These are phyloP conservation scores for Colletotrichum sp. DNA, from an alignment of 2,329 filamentous ascomycete species.

Conservation along the genomic window DNA sequence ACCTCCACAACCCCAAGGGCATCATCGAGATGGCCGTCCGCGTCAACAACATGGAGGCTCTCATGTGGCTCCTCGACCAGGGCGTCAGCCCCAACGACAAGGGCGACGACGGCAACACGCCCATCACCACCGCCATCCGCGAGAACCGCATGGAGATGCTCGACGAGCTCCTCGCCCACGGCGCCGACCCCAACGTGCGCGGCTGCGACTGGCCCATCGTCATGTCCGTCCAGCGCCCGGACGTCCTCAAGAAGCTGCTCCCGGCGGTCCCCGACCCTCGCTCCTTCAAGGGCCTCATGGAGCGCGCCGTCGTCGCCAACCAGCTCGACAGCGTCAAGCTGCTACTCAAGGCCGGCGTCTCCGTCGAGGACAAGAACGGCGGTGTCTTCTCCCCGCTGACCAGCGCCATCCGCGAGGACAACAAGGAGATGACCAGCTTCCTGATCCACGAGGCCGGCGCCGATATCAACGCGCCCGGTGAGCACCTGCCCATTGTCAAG, in stretches of 20 bases:
- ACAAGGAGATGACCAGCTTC: constrained; percentile 64
- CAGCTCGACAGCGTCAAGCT: constrained; percentile 71
- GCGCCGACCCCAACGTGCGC: constrained; percentile 66
- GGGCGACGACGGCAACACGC: constrained; percentile 61
- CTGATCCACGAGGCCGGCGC: constrained; percentile 66
- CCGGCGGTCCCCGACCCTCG: constrained; percentile 61
- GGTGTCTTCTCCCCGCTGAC: constrained; percentile 75
- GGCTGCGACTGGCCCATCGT: constrained; percentile 75
- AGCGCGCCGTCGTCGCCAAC: constrained; percentile 70
- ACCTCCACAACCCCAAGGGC: constrained; percentile 64
- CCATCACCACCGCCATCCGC: constrained; percentile 69
- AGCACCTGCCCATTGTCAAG: constrained; percentile 75
- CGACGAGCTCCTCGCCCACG: constrained; percentile 60
- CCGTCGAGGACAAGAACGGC: constrained; percentile 73
- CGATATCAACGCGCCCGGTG: constrained; percentile 70
- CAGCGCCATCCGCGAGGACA: constrained; percentile 68
- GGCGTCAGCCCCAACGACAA: constrained; percentile 66
- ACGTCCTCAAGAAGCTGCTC: constrained; percentile 64
- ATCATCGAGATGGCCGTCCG: constrained; percentile 70
- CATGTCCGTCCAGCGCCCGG: constrained; percentile 68
- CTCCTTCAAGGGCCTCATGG: constrained; percentile 69
- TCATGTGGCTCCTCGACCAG: constrained; percentile 65
- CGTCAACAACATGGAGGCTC: constrained; percentile 64
- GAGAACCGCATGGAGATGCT: constrained; percentile 65
- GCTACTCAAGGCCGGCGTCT: constrained; percentile 67